phyloP scores from a whole-genome alignment of 2,329 filamentous ascomycete genomes.

The Juglanconis sp. region DNA sequence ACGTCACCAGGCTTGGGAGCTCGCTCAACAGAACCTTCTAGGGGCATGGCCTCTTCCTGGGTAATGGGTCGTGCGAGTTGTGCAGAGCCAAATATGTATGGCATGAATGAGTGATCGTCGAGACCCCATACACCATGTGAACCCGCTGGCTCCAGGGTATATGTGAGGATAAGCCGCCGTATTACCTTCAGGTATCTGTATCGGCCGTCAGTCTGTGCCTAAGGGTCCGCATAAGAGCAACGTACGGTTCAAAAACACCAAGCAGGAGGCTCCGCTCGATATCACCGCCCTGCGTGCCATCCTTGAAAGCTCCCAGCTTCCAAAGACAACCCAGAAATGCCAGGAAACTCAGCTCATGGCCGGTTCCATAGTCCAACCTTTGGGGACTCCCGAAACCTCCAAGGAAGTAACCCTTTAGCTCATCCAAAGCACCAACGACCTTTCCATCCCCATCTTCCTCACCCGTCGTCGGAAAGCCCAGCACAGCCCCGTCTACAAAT shows the following conservation, averaged over 20 bases:
- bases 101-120: conserved; percentile 93
- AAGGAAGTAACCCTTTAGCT: conserved; percentile 76
- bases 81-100: conserved; percentile 93
- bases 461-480: conserved; percentile 23
- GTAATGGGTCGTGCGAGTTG: conserved; percentile 77
- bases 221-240: conserved; percentile 22
- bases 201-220: conserved; percentile 11
- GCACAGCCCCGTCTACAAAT: conserved; percentile 44
- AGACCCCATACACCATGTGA: conserved; percentile 97
- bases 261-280: conserved; percentile 78
- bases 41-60: conserved; percentile 61
- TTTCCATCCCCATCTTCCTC: conserved; percentile 6
- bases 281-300: conserved; percentile 48
- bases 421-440: conserved; percentile 39
- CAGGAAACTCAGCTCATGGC: conserved; percentile 91
- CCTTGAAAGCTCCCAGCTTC: conserved; percentile 79
- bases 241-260: conserved; percentile 77
- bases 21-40: conserved; percentile 71
- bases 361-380: conserved; percentile 90
- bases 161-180: conserved; percentile 79
- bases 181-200: conserved; percentile 74
- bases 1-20: conserved; percentile 72
- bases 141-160: conserved; percentile 90
- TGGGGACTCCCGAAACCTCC: conserved; percentile 86
- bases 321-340: conserved; percentile 88